A percentile compares a stretch with the other conserved stretches of the same genome.
These are phyloP conservation scores for Chloropicon primus DNA, from an alignment of 139 green algal genomes.

Conservation along the genomic window DNA sequence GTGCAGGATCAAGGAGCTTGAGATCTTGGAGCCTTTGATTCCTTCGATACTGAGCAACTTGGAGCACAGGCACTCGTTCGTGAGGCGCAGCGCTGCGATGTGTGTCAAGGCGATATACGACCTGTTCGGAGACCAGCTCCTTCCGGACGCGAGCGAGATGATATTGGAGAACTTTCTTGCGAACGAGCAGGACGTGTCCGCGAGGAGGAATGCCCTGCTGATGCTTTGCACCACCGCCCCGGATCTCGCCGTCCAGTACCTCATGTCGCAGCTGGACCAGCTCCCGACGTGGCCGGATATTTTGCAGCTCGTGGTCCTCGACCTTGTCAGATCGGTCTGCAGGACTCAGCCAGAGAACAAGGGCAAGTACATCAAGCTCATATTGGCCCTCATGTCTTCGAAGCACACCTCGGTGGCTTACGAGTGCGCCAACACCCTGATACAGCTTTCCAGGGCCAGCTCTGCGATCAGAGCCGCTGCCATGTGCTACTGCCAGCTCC, in stretches of 20 bases:
- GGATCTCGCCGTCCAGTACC: conserved; percentile 71
- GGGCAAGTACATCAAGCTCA: conserved; percentile 97
- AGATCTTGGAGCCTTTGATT: conserved; percentile 95
- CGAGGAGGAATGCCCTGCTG: conserved; percentile 84
- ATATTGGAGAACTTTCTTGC: conserved; percentile 77
- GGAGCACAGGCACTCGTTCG: conserved; percentile 94
- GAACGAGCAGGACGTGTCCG: conserved; percentile 72
- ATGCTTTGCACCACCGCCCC: conserved; percentile 70
- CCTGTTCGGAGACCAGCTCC: conserved; percentile 83
- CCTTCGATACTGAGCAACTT: conserved; percentile 83
- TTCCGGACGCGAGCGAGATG: conserved; percentile 74
- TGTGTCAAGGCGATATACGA: conserved; percentile 83
- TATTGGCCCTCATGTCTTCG: conserved; percentile 78
- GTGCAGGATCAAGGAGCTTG: conserved; percentile 86
- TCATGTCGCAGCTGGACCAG: conserved; percentile 76
- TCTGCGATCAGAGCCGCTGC: conserved; percentile 88
- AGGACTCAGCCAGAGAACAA: conserved; percentile 60
- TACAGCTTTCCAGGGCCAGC: conserved; percentile 76
- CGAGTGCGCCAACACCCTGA: conserved; percentile 84
- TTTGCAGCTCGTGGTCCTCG: conserved; percentile 88
- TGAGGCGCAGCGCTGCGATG: conserved; percentile 90
- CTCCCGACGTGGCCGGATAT: conserved; percentile 83
- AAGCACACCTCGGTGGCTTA: conserved; percentile 81
- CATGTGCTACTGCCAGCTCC: conserved; percentile 94
- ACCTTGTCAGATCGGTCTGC: conserved; percentile 84